Evolutionary conservation across 306 rosid species (phyloP).

Genomic region (Acacia melanoxylon): DNA sequence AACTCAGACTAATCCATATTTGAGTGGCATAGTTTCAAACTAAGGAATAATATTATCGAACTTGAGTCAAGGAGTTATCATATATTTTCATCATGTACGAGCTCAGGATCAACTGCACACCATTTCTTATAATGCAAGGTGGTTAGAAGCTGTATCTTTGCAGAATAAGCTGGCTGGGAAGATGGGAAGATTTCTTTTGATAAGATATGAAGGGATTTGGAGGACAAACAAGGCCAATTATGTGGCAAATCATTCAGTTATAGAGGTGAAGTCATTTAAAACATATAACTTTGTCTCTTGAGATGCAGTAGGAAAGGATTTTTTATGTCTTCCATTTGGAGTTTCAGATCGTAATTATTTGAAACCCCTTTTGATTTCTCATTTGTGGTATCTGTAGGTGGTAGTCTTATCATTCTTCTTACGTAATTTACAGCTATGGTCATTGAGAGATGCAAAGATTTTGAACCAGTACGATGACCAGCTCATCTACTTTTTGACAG

Average conservation of each 20-base stretch:
- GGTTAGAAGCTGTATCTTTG: not conserved
- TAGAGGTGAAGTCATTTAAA: too few species aligned
- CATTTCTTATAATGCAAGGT: not conserved
- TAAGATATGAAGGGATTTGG: not conserved
- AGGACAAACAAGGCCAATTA: not conserved
- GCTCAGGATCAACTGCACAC: not conserved
- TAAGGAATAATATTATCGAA: slow-evolving; percentile 9
- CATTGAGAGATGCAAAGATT: not conserved
- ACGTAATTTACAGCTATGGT: not conserved
- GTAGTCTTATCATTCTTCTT: not conserved
- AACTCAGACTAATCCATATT: slow-evolving; percentile 17
- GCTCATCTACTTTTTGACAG: not conserved
- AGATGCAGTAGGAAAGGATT: too few species aligned
- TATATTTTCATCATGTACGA: not conserved
- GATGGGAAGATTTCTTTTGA: not conserved
- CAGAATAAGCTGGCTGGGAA: not conserved
- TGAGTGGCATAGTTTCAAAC: slow-evolving; percentile 22
- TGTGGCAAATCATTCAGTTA: too few species aligned
- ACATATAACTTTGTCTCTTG: too few species aligned
- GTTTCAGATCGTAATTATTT: too few species aligned
- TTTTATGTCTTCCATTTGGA: too few species aligned
- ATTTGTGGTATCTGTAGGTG: not conserved
- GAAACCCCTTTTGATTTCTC: too few species aligned
- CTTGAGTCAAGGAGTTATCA: not conserved
- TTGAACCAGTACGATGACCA: not conserved